These are phyloP conservation scores for Euphrasia arctica DNA, from an alignment of 305 asterid species.

Conservation along the genomic window DNA sequence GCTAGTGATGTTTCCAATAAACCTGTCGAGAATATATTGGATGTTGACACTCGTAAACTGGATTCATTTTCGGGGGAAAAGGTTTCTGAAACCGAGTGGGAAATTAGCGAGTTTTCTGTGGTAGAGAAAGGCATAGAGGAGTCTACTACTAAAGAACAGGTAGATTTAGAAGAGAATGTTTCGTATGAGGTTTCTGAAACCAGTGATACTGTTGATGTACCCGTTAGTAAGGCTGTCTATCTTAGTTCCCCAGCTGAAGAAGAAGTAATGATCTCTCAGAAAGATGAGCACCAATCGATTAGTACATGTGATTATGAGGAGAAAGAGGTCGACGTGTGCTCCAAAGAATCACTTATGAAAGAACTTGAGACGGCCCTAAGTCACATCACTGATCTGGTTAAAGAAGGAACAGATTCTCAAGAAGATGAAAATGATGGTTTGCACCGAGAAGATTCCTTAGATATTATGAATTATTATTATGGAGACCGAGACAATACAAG, in stretches of 20 bases:
- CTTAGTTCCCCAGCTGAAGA: too few species aligned
- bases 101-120: conserved; percentile 43
- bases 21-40: conserved; percentile 36
- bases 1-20: too few species aligned
- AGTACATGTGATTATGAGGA: conserved; percentile 30
- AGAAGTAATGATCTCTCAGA: conserved; percentile 30
- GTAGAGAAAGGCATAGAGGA: conserved; percentile 55
- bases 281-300: conserved; percentile 36
- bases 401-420: conserved; percentile 58
- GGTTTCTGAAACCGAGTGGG: conserved; percentile 36
- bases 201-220: conserved; percentile 20
- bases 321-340: conserved; percentile 31
- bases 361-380: conserved; percentile 72
- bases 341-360: conserved; percentile 58
- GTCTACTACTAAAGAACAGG: conserved; percentile 33
- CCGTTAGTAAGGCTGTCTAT: too few species aligned
- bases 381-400: conserved; percentile 45
- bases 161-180: conserved; percentile 31
- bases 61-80: conserved; percentile 37
- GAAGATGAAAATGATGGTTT: conserved; percentile 49
- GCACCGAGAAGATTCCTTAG: conserved; percentile 35
- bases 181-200: conserved; percentile 30
- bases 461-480: conserved; percentile 27
- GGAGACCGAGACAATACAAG: conserved; percentile 34
- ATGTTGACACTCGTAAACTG: conserved; percentile 34